Evolutionary conservation across 2,329 filamentous ascomycete species (phyloP), one percentile per base, ranked within the genome.

Genomic region (Fusarium solani-melongenae): DNA sequence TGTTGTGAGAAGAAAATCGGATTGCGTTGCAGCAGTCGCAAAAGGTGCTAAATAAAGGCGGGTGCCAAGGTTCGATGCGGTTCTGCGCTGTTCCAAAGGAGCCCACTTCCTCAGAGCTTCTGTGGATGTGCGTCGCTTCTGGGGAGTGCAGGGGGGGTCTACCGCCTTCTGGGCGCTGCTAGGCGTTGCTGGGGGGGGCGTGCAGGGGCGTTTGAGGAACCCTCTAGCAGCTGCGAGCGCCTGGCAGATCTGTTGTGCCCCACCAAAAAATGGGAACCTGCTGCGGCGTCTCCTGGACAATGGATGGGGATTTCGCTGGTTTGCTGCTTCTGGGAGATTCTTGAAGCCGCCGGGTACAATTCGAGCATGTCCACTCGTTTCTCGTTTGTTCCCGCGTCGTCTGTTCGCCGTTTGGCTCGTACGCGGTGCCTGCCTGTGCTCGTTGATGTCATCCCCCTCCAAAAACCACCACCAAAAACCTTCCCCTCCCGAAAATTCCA

Each of bases 81-180:
- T 85, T 85, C 83, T 82, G 81, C 79, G 80, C 79, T 81, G 77
- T 85, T 85, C 83, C 80, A 84, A 78, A 81, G 76, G 77, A 79
- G 77, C 81, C 81, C 81, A 83, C 82, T 81, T 80, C 75, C 74
- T 75, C 78, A 79, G 58, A 70, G 76, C 79, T 72, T 72, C 41
- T 60, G 66, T 66, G 71, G 69, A 71, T 63, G 46, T 68, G 63
- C 57, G 73, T 71, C 73, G 67, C 67, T 73, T 64, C 62, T 73
- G 55, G 55, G 55, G 61, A 69, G 64, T 74, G 62, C 68, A 71
- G 71, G 71, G 72, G 71, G 72, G 68, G 72, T 71, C 71, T 74
- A 69, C 71, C 59, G 62, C 68, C 58, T 72, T 74, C 72, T 74
- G 71, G 72, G 72, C 65, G 64, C 62, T 74, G 68, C 72, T 74